Conservation (phyloP, 2,329 filamentous ascomycete genomes). For the Xylaria sp. region DNA sequence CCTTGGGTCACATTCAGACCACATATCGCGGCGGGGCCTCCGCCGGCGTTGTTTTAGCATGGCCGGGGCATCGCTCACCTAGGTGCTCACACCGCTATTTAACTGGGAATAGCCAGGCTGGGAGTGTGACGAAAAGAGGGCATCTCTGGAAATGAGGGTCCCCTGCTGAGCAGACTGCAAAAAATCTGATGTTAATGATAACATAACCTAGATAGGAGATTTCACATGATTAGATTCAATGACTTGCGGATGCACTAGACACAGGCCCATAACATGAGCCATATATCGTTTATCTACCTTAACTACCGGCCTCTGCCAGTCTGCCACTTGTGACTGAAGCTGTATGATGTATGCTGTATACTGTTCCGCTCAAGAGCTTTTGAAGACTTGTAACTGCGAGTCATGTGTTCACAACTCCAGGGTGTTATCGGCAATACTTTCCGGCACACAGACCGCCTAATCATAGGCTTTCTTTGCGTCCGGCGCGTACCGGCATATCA, state of each 20-base stretch:
- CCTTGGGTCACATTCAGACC: slow-evolving; percentile 7
- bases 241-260: neutral
- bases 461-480: slow-evolving; percentile 5
- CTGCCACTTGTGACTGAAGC: neutral
- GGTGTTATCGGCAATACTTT: slow-evolving; percentile 8
- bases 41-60: neutral
- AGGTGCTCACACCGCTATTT: neutral
- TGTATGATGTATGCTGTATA: neutral
- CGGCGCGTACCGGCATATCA: neutral
- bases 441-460: slow-evolving; percentile 15
- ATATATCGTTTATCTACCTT: neutral
- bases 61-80: neutral
- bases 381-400: neutral
- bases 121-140: neutral
- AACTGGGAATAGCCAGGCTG: neutral
- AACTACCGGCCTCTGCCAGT: neutral
- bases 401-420: slow-evolving; percentile 6
- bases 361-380: neutral
- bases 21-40: neutral
- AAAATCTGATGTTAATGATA: neutral
- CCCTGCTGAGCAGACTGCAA: too few relatives aligned
- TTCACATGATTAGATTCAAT: neutral
- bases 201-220: neutral
- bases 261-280: neutral
- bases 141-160: too few relatives aligned